Conservation (phyloP, 306 rosid genomes). For the Prunus padus region DNA sequence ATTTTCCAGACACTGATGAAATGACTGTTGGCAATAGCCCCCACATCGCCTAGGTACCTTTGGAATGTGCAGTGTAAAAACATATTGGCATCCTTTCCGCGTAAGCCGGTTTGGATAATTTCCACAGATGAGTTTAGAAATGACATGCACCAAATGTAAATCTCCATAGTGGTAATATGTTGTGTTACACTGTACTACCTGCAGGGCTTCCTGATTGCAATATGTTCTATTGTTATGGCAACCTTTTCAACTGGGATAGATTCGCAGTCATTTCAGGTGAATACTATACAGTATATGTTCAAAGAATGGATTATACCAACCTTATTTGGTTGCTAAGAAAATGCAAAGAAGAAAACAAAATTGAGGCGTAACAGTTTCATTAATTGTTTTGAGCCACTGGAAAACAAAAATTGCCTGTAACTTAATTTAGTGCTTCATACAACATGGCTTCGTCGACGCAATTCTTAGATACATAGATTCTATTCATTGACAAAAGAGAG, state of each 20-base stretch:
- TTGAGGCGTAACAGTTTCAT: background rate
- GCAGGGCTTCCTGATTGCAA: constrained; percentile 77
- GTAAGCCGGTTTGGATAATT: background rate
- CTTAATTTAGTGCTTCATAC: too few species aligned
- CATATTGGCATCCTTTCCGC: background rate
- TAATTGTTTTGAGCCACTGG: background rate
- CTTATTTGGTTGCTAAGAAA: background rate
- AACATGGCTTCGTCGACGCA: too few species aligned
- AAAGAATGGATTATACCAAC: background rate
- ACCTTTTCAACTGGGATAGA: constrained; percentile 90
- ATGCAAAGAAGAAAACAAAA: background rate
- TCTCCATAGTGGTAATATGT: background rate
- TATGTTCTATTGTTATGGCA: constrained; percentile 75
- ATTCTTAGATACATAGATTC: background rate
- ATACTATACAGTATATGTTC: background rate
- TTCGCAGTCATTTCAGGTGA: constrained; percentile 83
- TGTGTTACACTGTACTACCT: constrained; percentile 18
- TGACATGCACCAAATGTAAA: background rate
- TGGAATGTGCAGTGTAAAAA: background rate
- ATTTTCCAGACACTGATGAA: background rate
- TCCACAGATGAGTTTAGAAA: background rate
- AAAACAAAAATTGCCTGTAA: background rate
- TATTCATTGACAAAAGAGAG: background rate
- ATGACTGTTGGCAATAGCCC: background rate
- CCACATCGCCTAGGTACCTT: background rate